Conservation (phyloP, 495 filamentous ascomycete species). For the Terfezia claveryi region DNA sequence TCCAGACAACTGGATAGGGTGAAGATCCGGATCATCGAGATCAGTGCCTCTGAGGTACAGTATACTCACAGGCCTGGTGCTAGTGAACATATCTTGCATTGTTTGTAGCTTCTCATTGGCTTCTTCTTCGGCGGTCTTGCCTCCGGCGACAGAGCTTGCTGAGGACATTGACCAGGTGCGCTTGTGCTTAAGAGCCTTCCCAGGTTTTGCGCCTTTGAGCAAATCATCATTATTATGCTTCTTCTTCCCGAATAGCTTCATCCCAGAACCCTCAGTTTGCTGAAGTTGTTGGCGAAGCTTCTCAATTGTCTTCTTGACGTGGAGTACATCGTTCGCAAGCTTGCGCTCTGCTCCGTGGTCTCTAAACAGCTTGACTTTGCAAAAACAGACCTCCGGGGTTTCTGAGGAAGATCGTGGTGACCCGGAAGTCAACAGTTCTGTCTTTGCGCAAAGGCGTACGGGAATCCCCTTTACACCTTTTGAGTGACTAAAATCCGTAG, state of each 20-base stretch:
- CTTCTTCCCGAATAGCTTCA: slow-evolving; percentile 70
- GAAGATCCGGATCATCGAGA: slow-evolving; percentile 68
- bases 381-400: slow-evolving; percentile 57
- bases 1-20: slow-evolving; percentile 55
- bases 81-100: slow-evolving; percentile 90
- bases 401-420: slow-evolving; percentile 24
- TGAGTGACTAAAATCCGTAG: slow-evolving; percentile 93
- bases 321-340: slow-evolving; percentile 76
- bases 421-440: slow-evolving; percentile 34
- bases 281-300: slow-evolving; percentile 81
- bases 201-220: slow-evolving; percentile 32
- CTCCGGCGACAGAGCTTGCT: slow-evolving; percentile 40
- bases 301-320: slow-evolving; percentile 83
- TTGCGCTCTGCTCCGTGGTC: slow-evolving; percentile 95
- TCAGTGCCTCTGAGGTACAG: slow-evolving; percentile 67
- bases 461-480: slow-evolving; percentile 96
- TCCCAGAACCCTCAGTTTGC: slow-evolving; percentile 59
- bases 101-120: slow-evolving; percentile 61
- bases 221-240: slow-evolving; percentile 39
- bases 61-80: slow-evolving; percentile 64
- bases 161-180: slow-evolving; percentile 94
- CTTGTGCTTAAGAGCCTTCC: slow-evolving; percentile 74
- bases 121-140: slow-evolving; percentile 62
- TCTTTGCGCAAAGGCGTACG: slow-evolving; percentile 78
- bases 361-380: slow-evolving; percentile 90